Conservation (phyloP, 176 grass and related monocot genomes). For the Guadua angustifolia region DNA sequence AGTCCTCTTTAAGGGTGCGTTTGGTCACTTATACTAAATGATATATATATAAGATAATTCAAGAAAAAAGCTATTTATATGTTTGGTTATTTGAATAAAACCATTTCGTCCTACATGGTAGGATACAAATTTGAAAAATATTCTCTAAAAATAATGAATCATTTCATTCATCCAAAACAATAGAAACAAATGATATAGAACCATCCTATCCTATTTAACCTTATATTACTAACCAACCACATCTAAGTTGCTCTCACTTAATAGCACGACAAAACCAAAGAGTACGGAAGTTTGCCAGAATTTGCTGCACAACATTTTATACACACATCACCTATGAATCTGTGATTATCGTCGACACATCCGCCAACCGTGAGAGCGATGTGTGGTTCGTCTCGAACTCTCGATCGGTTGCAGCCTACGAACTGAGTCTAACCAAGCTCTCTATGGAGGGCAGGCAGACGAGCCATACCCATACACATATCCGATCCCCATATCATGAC, state of each 20-base stretch:
- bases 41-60: no score
- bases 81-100: no score
- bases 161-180: no score
- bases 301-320: not conserved
- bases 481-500: conserved; percentile 46
- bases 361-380: not conserved
- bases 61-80: no score
- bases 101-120: no score
- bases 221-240: no score
- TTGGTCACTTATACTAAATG: no score
- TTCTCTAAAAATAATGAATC: no score
- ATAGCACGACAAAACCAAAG: conserved; percentile 11
- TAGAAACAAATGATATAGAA: no score
- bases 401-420: conserved; percentile 3
- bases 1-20: not conserved
- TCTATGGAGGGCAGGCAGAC: not conserved
- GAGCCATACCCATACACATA: conserved; percentile 17
- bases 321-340: not conserved
- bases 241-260: not conserved
- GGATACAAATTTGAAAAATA: no score
- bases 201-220: no score
- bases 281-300: not conserved
- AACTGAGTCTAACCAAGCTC: not conserved
- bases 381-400: not conserved
- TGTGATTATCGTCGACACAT: not conserved